Percentiles rank a stretch among this genome's conserved stretches.
Conservation (phyloP, 108 stramenopile species). For the Pinguiococcus pyrenoidosus region DNA sequence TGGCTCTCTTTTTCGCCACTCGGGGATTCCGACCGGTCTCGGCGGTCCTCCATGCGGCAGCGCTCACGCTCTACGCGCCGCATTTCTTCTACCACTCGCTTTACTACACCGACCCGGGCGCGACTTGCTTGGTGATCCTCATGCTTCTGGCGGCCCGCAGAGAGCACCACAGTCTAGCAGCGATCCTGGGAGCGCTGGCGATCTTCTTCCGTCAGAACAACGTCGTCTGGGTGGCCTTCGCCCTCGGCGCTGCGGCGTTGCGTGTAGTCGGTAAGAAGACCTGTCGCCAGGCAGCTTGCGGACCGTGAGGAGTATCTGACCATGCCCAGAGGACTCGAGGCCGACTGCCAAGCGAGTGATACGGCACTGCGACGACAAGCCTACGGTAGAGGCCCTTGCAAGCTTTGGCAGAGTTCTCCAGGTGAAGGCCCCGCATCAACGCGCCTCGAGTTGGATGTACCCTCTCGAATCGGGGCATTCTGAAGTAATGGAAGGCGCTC, state of each 20-base stretch:
- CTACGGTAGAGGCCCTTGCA: no score
- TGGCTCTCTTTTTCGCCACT: neutral
- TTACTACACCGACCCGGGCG: conserved; percentile 18
- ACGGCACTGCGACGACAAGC: no score
- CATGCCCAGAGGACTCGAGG: no score
- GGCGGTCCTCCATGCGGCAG: conserved; percentile 10
- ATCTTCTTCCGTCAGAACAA: conserved; percentile 23
- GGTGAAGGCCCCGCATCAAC: no score
- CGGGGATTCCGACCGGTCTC: no score
- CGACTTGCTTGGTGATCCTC: conserved; percentile 12
- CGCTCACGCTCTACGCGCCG: conserved; percentile 14
- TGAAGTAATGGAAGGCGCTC: no score
- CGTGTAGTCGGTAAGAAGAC: no score
- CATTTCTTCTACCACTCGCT: conserved; percentile 15
- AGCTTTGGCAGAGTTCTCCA: no score
- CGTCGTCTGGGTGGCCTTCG: conserved; percentile 18
- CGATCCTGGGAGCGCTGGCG: conserved; percentile 1
- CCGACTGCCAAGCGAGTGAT: no score
- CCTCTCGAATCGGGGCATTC: no score
- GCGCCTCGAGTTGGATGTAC: no score
- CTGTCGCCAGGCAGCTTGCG: neutral
- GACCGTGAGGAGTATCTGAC: neutral
- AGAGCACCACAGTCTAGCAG: neutral
- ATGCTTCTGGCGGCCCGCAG: conserved; percentile 9
- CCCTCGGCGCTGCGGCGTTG: conserved; percentile 7